Base-by-base conservation (phyloP, 495 filamentous ascomycete genomes). In the Penicillium pancosmium region DNA sequence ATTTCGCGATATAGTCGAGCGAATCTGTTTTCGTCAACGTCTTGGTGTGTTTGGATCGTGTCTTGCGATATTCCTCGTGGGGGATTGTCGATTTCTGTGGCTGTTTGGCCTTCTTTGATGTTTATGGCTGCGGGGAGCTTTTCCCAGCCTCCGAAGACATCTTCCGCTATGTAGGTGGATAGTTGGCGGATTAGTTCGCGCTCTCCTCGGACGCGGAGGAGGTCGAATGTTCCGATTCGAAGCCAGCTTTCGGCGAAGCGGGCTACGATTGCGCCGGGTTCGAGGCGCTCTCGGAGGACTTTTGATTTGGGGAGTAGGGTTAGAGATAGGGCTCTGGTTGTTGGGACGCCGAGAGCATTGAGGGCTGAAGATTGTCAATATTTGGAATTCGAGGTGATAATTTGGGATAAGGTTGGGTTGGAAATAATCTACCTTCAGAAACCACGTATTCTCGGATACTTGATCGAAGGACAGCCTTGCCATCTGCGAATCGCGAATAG, bases 401-500 rank as follows among this genome's bases (percentile, higher is more conserved):
- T 36, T 36, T 36, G 34, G 3, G 34, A 16, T 7, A 15, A 44
- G 6, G 23, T 23, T 23, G 40, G 40, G 6, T 12, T 10, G 12
- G 16, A 46, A 21, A 16, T 5, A 15, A 8, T 18, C n/a, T 66
- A 79, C 82, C 82, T 78, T 98, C 94, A 49, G 88, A 92, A 23
- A 96, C 92, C 36, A 98, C 69, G 62, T 92, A 98, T 80, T 98
- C 94, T 36, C 94, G 84, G 57, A 98, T 95, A 67, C 90, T 93
- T 27, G 88, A 92, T 48, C 94, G 78, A 19, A 98, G 79, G 11
- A 98, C 94, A 3, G 94, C 94, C 68, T 94, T 93, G 27, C 94
- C 94, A 74, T 98, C 94, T n/a, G 94, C 94, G 64, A 98, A 98
- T 12, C 94, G 88, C 19, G 90, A 94, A 71, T 98, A 98, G 0